Base-by-base conservation (phyloP, 805 yeast species). In the Ogataea pini region DNA sequence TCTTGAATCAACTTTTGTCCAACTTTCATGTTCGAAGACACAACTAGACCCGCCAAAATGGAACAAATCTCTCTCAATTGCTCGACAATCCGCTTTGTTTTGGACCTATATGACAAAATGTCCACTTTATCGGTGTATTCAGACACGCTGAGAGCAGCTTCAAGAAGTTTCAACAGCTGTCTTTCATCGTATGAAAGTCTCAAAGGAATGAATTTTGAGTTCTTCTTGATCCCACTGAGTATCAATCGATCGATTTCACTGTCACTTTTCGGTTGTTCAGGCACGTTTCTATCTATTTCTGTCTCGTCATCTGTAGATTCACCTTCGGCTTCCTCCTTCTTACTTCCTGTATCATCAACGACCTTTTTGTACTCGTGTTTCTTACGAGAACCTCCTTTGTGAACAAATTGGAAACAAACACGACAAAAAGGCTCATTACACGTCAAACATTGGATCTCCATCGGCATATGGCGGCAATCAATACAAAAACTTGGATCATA, bases 121-220 rank as follows among this genome's bases (percentile, higher is more conserved):
- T 86, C 95, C 36, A 86, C 89, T 57, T 81, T 79, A 58, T 86
- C 91, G 0, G 92, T 86, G 61, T 86, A 86, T 57, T 86, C 92
- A 13, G 88, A 82, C 9, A 86, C 95, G 55, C 83, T 79, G 44
- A 86, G 69, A 0, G 91, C 90, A 1, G 94, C 90, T 54, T 86
- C 90, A 36, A 86, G 68, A 36, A 86, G 66, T 49, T 85, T 72
- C 46, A 86, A 66, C 34, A 83, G 63, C 62, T 84, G 86, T 54
- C 95, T 76, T 63, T 86, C 95, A 38, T 82, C 86, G 41, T 69
- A 68, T 0, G 85, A 76, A 28, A 86, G 71, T 53, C 95, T 75
- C 73, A 86, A 62, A 13, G 95, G 95, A 44, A 86, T 82, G 56
- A 73, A 86, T 50, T 71, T 64, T 31, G 80, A 63, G 54, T 79